A percentile compares a stretch with the other conserved stretches of the same genome.
phyloP scores from a whole-genome alignment of 176 grass and related monocot genomes.

The Chloris gayana region DNA sequence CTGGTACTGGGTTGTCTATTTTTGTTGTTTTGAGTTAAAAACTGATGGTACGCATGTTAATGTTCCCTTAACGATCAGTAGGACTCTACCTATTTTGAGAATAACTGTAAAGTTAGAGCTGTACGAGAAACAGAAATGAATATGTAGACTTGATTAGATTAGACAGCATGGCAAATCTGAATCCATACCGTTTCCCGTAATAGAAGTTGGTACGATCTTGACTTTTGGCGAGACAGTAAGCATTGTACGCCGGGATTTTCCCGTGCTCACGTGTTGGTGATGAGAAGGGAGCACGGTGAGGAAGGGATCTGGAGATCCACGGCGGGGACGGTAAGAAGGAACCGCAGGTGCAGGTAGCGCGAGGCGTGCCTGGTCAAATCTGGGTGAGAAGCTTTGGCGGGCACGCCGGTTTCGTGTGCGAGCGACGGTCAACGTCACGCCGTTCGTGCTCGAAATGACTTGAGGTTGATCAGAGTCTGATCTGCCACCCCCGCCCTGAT shows the following conservation, averaged over 20 bases:
- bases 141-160: no score
- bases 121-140: neutral
- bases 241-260: no score
- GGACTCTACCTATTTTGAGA: no score
- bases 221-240: no score
- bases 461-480: neutral
- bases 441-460: slow-evolving; percentile 30
- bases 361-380: slow-evolving; percentile 19
- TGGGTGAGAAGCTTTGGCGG: neutral
- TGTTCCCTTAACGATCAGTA: no score
- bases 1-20: neutral
- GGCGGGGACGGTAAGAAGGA: neutral
- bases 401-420: slow-evolving; percentile 38
- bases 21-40: neutral
- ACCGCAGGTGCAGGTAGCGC: slow-evolving; percentile 3
- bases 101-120: neutral
- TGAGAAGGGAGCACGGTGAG: neutral
- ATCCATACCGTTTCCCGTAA: no score
- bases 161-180: no score
- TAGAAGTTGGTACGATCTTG: no score
- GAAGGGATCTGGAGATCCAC: neutral
- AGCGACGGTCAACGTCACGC: slow-evolving; percentile 42
- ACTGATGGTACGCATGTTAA: no score
- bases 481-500: neutral
- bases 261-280: no score